Evolutionary conservation across 441 rosid species (phyloP).

Genomic region (Macaranga tanarius): DNA sequence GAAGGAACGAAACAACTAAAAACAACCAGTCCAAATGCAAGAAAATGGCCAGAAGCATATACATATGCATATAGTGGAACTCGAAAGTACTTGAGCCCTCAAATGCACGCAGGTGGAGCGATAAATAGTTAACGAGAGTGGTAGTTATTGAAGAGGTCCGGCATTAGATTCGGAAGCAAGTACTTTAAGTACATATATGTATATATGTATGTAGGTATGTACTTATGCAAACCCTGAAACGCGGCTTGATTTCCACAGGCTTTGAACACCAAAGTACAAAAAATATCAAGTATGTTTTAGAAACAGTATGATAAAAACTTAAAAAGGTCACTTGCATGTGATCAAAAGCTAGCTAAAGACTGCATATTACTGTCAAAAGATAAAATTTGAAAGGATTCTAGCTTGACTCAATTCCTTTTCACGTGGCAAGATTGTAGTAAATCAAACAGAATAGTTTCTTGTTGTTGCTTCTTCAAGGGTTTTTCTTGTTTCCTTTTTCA

Average conservation of each 20-base stretch:
- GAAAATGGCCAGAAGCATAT: too few relatives aligned
- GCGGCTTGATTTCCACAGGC: background rate
- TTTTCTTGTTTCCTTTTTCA: background rate
- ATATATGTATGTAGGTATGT: too few relatives aligned
- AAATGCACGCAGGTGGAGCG: too few relatives aligned
- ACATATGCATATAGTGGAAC: too few relatives aligned
- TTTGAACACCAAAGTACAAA: too few relatives aligned
- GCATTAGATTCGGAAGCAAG: too few relatives aligned
- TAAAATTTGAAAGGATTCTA: constrained; percentile 8
- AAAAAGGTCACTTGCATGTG: constrained; percentile 14
- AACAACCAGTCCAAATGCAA: too few relatives aligned
- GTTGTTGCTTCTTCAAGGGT: background rate
- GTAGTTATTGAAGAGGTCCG: too few relatives aligned
- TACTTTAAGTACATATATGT: too few relatives aligned
- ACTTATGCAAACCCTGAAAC: background rate
- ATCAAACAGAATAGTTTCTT: background rate
- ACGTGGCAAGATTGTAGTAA: background rate
- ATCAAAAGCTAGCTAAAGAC: constrained; percentile 16
- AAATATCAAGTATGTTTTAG: background rate
- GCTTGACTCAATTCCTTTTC: constrained; percentile 17
- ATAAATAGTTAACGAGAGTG: too few relatives aligned
- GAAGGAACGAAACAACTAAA: too few relatives aligned
- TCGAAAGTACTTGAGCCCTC: too few relatives aligned
- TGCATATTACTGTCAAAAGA: constrained; percentile 11
- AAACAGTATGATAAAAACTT: background rate